Evolutionary conservation across 371 early-diverging fungal genomes (phyloP).

Genomic region (Saksenaea oblongispora): DNA sequence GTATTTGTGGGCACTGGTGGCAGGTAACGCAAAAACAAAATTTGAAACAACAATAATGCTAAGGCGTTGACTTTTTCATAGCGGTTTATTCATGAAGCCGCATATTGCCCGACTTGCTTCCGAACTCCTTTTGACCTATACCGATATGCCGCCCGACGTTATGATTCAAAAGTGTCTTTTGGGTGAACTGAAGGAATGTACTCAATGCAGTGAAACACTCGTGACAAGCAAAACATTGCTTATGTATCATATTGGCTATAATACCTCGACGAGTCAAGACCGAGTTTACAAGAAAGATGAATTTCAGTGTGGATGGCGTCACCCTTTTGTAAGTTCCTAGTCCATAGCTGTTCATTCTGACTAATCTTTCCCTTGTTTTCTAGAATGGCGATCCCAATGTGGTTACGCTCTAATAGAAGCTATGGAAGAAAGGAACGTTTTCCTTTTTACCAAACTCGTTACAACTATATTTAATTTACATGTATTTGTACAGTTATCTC

Average conservation of each 20-base stretch:
- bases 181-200: slow-evolving; percentile 52
- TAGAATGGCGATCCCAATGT: slow-evolving; percentile 47
- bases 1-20: slow-evolving; percentile 69
- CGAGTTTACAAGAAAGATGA: slow-evolving; percentile 56
- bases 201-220: slow-evolving; percentile 32
- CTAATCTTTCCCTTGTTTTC: neutral
- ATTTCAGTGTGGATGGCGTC: slow-evolving; percentile 69
- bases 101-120: slow-evolving; percentile 43
- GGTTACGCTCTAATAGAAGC: slow-evolving; percentile 24
- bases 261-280: slow-evolving; percentile 60
- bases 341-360: neutral
- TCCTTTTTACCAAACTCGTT: too few species aligned
- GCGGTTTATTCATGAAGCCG: slow-evolving; percentile 56
- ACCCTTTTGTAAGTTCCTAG: slow-evolving; percentile 59
- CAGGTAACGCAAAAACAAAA: slow-evolving; percentile 33
- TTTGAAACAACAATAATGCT: neutral
- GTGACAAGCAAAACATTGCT: slow-evolving; percentile 57
- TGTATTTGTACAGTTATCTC: slow-evolving; percentile 1
- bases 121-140: slow-evolving; percentile 40
- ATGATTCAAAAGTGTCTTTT: slow-evolving; percentile 58
- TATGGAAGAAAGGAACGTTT: too few species aligned
- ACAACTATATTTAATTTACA: neutral
- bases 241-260: slow-evolving; percentile 65
- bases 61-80: slow-evolving; percentile 9
- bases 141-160: slow-evolving; percentile 54